Evolutionary conservation across 768 basidiomycete species (phyloP), one percentile per base, ranked within the genome.

Genomic region (Mycena floridula): DNA sequence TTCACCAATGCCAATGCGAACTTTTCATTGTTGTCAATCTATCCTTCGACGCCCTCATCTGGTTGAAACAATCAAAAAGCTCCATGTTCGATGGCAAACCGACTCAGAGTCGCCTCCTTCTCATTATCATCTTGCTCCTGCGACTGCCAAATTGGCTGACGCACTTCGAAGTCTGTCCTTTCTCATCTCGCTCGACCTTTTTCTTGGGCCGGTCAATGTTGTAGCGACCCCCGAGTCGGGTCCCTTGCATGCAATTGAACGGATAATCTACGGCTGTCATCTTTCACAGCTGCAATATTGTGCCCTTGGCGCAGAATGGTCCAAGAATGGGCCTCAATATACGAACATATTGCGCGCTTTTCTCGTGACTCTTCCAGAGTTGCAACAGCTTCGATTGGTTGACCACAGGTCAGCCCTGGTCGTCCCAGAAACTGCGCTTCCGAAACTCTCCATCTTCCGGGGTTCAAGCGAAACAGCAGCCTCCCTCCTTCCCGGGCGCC

Each of bases 381-480:
- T 82, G 45, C 69, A 61, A 36, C 68, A 74, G 45, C 66, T 79
- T 40, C 65, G 66, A 48, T 58, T 79, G 28, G 61, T 64, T n/a
- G 74, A 76, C 57, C 66, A 72, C 49, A 64, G 66, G 46, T 53
- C 66, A 25, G 54, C 65, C 7, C 62, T 81, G 23, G 48, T 54
- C 42, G 62, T 80, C 23, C 61, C 67, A 6, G 54, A 67, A n/a
- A 44, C 54, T 44, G 70, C 73, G 42, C 63, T 83, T 16, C 75
- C 76, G 4, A 50, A 49, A 38, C 69, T 85, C 20, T 52, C 67
- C 11, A 69, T 70, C 42, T 83, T 82, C 69, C 77, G 79, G 44
- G 82, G 82, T 46, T 69, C 73, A 25, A 71, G 80, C 45, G 68
- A 69, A 55, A 67, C 75, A n/a, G 81, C 81, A 2, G 79, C 79